phyloP scores from a whole-genome alignment of 2,329 filamentous ascomycete genomes.

The Colletotrichum tamarilloi region DNA sequence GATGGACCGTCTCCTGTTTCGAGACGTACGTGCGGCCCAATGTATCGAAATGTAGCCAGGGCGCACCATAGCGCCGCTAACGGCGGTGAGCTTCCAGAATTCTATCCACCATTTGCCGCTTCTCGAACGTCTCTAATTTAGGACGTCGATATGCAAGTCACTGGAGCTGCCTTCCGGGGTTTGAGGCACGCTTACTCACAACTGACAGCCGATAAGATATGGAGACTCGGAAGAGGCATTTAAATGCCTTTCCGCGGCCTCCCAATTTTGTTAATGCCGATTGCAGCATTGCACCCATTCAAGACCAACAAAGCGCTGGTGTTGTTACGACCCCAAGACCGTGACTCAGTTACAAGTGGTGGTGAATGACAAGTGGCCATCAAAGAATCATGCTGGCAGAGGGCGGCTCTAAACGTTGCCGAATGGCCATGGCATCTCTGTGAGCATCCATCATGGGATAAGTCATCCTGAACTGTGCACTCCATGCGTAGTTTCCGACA shows the following conservation, averaged over 20 bases:
- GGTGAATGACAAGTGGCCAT: background rate
- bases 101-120: slow-evolving; percentile 15
- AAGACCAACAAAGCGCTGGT: background rate
- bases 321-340: background rate
- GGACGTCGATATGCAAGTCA: slow-evolving; percentile 3
- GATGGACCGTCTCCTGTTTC: slow-evolving; percentile 11
- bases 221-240: background rate
- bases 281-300: background rate
- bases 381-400: background rate
- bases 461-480: background rate
- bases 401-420: background rate
- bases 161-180: slow-evolving; percentile 9
- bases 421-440: background rate
- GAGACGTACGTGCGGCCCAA: slow-evolving; percentile 12
- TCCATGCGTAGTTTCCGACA: background rate
- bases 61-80: slow-evolving; percentile 11
- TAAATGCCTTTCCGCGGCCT: background rate
- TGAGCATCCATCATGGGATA: background rate
- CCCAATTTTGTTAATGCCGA: background rate
- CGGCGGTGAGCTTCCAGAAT: slow-evolving; percentile 34
- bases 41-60: slow-evolving; percentile 5
- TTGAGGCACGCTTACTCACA: slow-evolving; percentile 16
- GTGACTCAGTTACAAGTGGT: background rate
- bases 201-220: background rate
- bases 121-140: slow-evolving; percentile 33